A percentile compares a stretch with the other conserved stretches of the same genome.
These are phyloP conservation scores for Beauveria brongniartii DNA, from an alignment of 2,329 filamentous ascomycete species.

Conservation along the genomic window DNA sequence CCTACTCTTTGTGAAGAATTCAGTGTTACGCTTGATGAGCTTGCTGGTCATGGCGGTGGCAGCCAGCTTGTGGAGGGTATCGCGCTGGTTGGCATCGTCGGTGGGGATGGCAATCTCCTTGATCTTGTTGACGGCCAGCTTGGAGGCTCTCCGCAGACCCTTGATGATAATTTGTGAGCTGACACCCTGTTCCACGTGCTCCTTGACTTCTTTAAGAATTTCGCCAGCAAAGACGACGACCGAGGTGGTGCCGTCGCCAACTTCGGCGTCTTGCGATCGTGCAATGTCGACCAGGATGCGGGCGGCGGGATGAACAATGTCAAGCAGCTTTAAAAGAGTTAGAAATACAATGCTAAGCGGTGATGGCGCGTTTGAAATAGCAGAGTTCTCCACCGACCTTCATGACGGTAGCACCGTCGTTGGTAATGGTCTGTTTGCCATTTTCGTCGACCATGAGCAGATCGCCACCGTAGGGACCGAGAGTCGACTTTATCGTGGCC, in stretches of 20 bases:
- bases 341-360: not conserved
- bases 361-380: not conserved
- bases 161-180: constrained; percentile 98
- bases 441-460: constrained; percentile 92
- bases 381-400: constrained; percentile 52
- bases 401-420: constrained; percentile 98
- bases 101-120: constrained; percentile 93
- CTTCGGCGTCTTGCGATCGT: constrained; percentile 96
- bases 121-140: constrained; percentile 95
- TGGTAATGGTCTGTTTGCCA: constrained; percentile 94
- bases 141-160: constrained; percentile 77
- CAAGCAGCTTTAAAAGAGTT: constrained; percentile 60
- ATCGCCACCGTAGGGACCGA: constrained; percentile 95
- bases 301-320: constrained; percentile 96
- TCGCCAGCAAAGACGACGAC: constrained; percentile 97
- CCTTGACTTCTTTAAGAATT: constrained; percentile 93
- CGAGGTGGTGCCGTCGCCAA: constrained; percentile 94
- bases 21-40: constrained; percentile 93
- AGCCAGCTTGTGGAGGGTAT: constrained; percentile 83
- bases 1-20: constrained; percentile 95
- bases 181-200: constrained; percentile 92
- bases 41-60: constrained; percentile 99
- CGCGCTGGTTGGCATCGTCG: constrained; percentile 71
- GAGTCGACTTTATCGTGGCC: constrained; percentile 87
- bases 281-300: constrained; percentile 97